phyloP scores from a whole-genome alignment of 192 early-diverging fungal genomes.

The Dissophora ornata region DNA sequence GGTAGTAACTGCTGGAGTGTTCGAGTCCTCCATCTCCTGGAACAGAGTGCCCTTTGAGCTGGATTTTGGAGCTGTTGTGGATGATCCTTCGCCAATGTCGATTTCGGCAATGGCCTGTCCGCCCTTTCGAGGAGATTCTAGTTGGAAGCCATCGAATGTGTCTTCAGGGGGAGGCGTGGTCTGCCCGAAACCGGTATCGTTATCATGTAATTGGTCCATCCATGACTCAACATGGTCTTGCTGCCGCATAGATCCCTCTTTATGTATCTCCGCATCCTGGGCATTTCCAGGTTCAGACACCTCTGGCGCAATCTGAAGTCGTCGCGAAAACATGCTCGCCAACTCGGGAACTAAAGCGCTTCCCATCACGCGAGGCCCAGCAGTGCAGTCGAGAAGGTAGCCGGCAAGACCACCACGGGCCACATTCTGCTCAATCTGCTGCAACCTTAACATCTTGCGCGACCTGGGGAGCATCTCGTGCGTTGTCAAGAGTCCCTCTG shows the following conservation, averaged over 20 bases:
- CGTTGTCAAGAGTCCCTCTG: slow-evolving; percentile 44
- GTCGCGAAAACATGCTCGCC: slow-evolving; percentile 52
- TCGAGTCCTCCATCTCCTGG: slow-evolving; percentile 25
- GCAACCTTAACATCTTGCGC: slow-evolving; percentile 42
- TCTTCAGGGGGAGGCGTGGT: slow-evolving; percentile 32
- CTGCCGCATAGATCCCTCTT: slow-evolving; percentile 51
- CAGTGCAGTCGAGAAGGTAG: slow-evolving; percentile 41
- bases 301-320: slow-evolving; percentile 39
- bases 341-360: slow-evolving; percentile 44
- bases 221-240: slow-evolving; percentile 54
- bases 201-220: slow-evolving; percentile 28
- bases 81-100: background rate
- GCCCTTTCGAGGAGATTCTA: slow-evolving; percentile 57
- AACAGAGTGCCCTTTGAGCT: slow-evolving; percentile 20
- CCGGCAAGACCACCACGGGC: slow-evolving; percentile 48
- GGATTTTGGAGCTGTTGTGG: slow-evolving; percentile 1
- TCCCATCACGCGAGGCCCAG: slow-evolving; percentile 43
- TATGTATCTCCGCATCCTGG: slow-evolving; percentile 31
- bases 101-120: slow-evolving; percentile 19
- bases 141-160: slow-evolving; percentile 28
- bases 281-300: background rate
- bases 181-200: slow-evolving; percentile 14
- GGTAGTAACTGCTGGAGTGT: slow-evolving; percentile 6
- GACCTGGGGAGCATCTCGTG: slow-evolving; percentile 53
- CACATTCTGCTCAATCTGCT: slow-evolving; percentile 49